Evolutionary conservation across 306 rosid species (phyloP).

Genomic region (Ormosia semicastrata): DNA sequence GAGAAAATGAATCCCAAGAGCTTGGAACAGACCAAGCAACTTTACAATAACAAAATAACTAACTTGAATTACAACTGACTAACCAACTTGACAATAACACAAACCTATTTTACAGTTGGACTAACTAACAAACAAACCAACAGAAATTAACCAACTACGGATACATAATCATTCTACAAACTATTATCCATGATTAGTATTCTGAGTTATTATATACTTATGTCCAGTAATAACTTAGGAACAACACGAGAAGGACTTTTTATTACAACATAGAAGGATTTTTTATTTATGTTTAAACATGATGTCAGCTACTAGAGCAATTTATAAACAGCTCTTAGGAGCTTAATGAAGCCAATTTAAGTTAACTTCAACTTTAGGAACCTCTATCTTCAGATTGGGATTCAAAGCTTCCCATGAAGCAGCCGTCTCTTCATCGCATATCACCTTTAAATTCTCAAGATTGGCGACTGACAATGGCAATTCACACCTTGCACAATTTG

Average conservation of each 20-base stretch:
- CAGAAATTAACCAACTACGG: neutral
- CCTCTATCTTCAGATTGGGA: constrained; percentile 24
- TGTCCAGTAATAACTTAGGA: neutral
- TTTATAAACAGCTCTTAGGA: neutral
- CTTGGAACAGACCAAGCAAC: neutral
- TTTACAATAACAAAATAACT: neutral
- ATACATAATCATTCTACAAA: neutral
- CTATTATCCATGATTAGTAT: neutral
- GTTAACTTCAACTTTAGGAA: constrained; percentile 45
- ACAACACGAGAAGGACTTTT: neutral
- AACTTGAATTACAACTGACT: neutral
- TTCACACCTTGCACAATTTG: constrained; percentile 39
- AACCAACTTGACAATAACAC: neutral
- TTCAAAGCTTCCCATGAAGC: constrained; percentile 37
- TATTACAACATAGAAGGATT: neutral
- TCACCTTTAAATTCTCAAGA: constrained; percentile 40
- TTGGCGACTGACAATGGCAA: constrained; percentile 39
- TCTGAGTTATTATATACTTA: neutral
- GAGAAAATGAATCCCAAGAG: neutral
- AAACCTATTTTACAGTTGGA: too few species aligned
- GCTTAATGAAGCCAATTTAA: constrained; percentile 57
- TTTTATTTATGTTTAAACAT: neutral
- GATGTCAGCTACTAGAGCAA: neutral
- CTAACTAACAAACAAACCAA: neutral
- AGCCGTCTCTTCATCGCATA: constrained; percentile 64